These are phyloP conservation scores for Colletotrichum sansevieriae DNA, from an alignment of 2,329 filamentous ascomycete species.

Conservation along the genomic window DNA sequence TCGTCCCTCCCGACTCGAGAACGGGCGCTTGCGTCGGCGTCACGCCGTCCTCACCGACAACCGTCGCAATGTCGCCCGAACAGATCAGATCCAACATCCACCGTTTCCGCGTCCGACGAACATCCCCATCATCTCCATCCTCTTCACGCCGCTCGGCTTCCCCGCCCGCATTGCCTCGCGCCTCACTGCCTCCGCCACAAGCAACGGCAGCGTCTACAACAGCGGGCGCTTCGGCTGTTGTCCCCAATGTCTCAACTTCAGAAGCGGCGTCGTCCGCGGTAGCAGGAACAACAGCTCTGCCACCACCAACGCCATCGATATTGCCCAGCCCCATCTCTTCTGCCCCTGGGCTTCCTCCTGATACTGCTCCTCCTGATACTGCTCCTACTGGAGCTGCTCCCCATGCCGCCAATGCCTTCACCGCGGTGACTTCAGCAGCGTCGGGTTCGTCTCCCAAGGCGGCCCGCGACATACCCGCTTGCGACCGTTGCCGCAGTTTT, in stretches of 20 bases:
- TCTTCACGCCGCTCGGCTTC: conserved; percentile 44
- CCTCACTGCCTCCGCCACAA: conserved; percentile 9
- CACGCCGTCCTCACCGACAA: conserved; percentile 26
- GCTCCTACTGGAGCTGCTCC: background rate
- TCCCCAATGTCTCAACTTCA: conserved; percentile 16
- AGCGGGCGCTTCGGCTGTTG: background rate
- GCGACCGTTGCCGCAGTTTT: conserved; percentile 58
- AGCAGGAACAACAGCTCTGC: conserved; percentile 1
- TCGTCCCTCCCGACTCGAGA: conserved; percentile 22
- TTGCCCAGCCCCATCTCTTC: conserved; percentile 13
- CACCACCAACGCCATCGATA: conserved; percentile 12
- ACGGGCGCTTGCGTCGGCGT: conserved; percentile 32
- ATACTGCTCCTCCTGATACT: too few species aligned
- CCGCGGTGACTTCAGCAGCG: conserved; percentile 45
- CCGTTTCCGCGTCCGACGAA: conserved; percentile 47
- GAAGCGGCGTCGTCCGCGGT: background rate
- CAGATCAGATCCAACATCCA: conserved; percentile 45
- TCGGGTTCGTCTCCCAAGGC: conserved; percentile 44
- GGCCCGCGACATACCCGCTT: conserved; percentile 49
- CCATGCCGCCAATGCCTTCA: conserved; percentile 44
- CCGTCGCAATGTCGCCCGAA: conserved; percentile 40
- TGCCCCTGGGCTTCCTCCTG: background rate
- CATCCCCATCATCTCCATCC: conserved; percentile 39
- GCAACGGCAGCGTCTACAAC: background rate
- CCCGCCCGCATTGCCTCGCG: conserved; percentile 31